Evolutionary conservation across 2,329 filamentous ascomycete genomes (phyloP).

Genomic region (Microascus cirrosus): DNA sequence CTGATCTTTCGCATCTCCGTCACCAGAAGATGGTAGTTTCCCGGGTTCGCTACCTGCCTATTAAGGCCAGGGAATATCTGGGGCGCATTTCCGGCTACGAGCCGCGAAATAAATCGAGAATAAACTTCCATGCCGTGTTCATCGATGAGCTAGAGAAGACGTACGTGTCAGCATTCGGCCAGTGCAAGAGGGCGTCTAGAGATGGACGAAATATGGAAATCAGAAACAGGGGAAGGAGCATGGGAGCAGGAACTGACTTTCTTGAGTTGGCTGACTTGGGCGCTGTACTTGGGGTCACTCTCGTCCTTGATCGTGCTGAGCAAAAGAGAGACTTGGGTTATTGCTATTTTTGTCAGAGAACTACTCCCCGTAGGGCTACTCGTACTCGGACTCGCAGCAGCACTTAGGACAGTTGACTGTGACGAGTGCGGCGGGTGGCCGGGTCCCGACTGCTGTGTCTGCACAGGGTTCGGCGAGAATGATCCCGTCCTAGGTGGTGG

Average conservation of each 20-base stretch:
- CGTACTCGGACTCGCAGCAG: constrained; percentile 49
- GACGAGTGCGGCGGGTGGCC: constrained; percentile 46
- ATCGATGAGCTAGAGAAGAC: constrained; percentile 67
- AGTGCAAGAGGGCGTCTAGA: not conserved
- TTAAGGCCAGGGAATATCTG: constrained; percentile 79
- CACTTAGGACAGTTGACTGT: constrained; percentile 44
- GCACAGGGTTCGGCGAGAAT: constrained; percentile 51
- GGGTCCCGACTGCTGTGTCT: constrained; percentile 44
- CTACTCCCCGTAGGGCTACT: constrained; percentile 51
- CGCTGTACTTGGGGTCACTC: constrained; percentile 86
- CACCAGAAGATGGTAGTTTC: constrained; percentile 73
- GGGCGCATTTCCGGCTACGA: constrained; percentile 81
- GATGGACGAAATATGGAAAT: not conserved
- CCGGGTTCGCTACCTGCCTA: constrained; percentile 61
- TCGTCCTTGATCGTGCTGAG: constrained; percentile 93
- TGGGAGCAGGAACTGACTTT: constrained; percentile 49
- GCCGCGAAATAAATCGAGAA: constrained; percentile 85
- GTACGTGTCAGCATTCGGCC: not conserved
- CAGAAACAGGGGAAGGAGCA: not conserved
- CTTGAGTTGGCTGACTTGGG: constrained; percentile 80
- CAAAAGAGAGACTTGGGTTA: constrained; percentile 89
- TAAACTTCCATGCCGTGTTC: constrained; percentile 99
- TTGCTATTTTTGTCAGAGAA: constrained; percentile 81
- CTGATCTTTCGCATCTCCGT: constrained; percentile 80
- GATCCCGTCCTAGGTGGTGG: constrained; percentile 51